Evolutionary conservation across 2,329 filamentous ascomycete species (phyloP), one percentile per base, ranked within the genome.

Genomic region (Cadophora gregata): DNA sequence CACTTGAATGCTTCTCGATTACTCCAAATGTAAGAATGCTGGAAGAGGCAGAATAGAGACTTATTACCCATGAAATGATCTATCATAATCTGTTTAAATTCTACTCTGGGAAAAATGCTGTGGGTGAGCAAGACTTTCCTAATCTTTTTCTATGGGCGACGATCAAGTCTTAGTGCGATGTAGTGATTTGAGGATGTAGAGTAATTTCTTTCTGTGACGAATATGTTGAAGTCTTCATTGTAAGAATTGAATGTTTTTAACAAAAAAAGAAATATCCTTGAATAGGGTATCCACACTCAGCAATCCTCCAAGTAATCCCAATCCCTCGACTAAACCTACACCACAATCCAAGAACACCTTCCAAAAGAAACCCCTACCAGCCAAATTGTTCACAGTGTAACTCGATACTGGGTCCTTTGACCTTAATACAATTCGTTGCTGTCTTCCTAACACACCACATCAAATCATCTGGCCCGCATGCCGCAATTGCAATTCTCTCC

Each of bases 331-430:
- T 24, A 4, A 45, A 36, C 19, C 45, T n/a, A n/a, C 42, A 36
- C 25, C n/a, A 25, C 16, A 2, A 25, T n/a, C 38, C 58, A 16
- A 8, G 1, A 4, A 19, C 56, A 27, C 7, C 7, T 1, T 25
- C 12, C 14, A 61, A 48, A 2, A 31, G 36, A 10, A 50, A n/a
- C n/a, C 10, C 6, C 42, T 59, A 75, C 73, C 73, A 75, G 5
- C 71, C 70, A 63, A 75, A 75, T 36, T 73, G 69, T 72, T 85
- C 83, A 68, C 80, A 82, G 71, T 85, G 82, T 56, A 85, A 75
- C 72, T 84, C 82, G n/a, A 85, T 78, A 31, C 79, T 81, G 0
- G 83, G 81, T 3, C 83, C 83, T 27, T 78, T 76, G 1, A 78
- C 75, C 0, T 74, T 76, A 42, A 85, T 84, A 69, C 78, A 78